Evolutionary conservation across 139 green algal genomes (phyloP).

Genomic region (Pleodorina starrii): DNA sequence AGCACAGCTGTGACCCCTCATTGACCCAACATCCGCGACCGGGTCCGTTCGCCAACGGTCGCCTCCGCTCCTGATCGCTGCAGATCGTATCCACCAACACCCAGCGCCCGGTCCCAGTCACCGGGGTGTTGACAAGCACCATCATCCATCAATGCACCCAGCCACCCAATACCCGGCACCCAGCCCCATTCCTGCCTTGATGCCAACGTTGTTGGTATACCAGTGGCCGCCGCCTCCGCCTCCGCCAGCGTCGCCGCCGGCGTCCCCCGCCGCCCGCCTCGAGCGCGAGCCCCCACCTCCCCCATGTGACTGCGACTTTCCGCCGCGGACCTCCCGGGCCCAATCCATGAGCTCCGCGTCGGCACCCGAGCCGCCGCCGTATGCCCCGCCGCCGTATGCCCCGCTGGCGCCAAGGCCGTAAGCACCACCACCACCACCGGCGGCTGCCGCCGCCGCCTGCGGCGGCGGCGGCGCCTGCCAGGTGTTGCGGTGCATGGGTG

Average conservation of each 20-base stretch:
- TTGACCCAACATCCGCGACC: no score
- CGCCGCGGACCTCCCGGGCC: not conserved
- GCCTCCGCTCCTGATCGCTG: no score
- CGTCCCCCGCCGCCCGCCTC: not conserved
- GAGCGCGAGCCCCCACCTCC: not conserved
- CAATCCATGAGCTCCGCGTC: conserved; percentile 11
- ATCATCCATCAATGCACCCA: not conserved
- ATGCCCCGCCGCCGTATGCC: not conserved
- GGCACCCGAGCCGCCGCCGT: not conserved
- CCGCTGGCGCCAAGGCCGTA: not conserved
- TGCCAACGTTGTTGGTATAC: conserved; percentile 4
- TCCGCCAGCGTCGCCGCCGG: not conserved
- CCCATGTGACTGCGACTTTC: conserved; percentile 16
- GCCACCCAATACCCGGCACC: no score
- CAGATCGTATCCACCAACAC: no score
- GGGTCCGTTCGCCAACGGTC: no score
- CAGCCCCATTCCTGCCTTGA: no score
- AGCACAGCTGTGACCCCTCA: no score
- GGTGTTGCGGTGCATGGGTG: conserved; percentile 33
- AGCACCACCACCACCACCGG: not conserved
- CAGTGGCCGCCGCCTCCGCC: not conserved
- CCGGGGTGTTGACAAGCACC: not conserved
- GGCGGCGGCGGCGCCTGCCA: not conserved
- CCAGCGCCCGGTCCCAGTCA: no score
- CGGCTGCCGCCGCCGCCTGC: not conserved